A percentile compares a stretch with the other conserved stretches of the same genome.
phyloP scores from a whole-genome alignment of 2,329 filamentous ascomycete genomes.

The Boeremia exigua region DNA sequence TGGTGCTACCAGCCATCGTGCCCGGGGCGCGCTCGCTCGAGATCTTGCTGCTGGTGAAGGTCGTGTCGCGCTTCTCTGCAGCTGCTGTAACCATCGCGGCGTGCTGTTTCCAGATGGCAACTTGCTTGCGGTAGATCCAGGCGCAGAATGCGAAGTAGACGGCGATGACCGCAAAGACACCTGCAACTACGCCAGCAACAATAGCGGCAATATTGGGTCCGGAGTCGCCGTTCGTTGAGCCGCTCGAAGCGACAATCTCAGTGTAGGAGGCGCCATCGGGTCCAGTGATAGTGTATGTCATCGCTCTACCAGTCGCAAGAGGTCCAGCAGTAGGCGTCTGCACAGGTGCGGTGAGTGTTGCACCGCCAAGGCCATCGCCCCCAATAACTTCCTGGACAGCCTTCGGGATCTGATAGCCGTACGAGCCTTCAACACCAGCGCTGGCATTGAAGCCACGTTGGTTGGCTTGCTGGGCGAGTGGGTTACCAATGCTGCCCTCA shows the following conservation, averaged over 20 bases:
- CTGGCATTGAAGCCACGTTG: constrained; percentile 59
- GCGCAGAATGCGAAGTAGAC: constrained; percentile 73
- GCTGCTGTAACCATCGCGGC: constrained; percentile 67
- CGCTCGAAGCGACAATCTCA: constrained; percentile 42
- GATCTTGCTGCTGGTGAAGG: constrained; percentile 34
- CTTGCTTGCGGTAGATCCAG: constrained; percentile 75
- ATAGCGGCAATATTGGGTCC: constrained; percentile 62
- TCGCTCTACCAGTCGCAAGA: constrained; percentile 71
- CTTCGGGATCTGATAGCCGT: constrained; percentile 73
- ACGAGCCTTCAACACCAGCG: constrained; percentile 63
- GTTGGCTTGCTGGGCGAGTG: constrained; percentile 59
- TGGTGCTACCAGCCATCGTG: constrained; percentile 23
- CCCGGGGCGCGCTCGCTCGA: constrained; percentile 31
- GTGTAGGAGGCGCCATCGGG: constrained; percentile 52
- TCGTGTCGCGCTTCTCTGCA: constrained; percentile 49
- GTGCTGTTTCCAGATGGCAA: constrained; percentile 72
- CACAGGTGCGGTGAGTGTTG: constrained; percentile 70
- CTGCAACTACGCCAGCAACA: constrained; percentile 67
- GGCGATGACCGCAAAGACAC: constrained; percentile 66
- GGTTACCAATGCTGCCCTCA: constrained; percentile 46
- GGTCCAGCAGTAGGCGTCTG: constrained; percentile 71
- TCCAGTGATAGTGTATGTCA: constrained; percentile 68
- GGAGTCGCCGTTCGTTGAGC: constrained; percentile 20
- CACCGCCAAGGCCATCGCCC: constrained; percentile 68
- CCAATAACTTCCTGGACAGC: constrained; percentile 71